Evolutionary conservation across 1,139 yeast genomes (phyloP), one percentile per base, ranked within the genome.

Genomic region (Hyphopichia fennica): DNA sequence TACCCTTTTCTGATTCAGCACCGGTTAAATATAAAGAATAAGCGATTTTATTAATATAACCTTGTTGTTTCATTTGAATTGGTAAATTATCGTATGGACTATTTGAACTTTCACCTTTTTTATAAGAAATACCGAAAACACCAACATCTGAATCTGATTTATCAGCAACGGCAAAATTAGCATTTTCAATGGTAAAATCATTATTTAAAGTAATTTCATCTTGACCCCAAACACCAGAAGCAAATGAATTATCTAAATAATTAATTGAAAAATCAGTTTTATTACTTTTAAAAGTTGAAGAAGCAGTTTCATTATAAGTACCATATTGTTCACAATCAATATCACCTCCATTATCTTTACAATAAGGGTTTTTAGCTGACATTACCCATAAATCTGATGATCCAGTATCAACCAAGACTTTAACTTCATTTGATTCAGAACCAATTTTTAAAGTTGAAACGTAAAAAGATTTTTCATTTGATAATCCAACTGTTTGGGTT

Each of bases 371-470:
- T 16, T 45, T 50, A 8, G 47, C 34, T 2, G 61, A 54, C 47
- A 54, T 51, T 35, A 82, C 77, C 89, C 89, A 84, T 48, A 83
- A 63, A 57, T 84, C 90, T 7, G 86, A 72, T 2, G 87, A 81
- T 0, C 89, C 89, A 4, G 89, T 82, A 55, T 84, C 90, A 35
- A 84, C 60, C 45, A 81, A 62, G 2, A 82, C 81, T 6, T 66
- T 65, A 25, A 84, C 72, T 9, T 67, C 57, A 50, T 80, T 82
- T 0, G 67, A 57, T 7, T 81, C 73, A 1, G 86, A 74, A 3
- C 93, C 91, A 15, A 84, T 57, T n/a, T 61, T 56, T 27, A 81
- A 53, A 17, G 64, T 60, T 18, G 72, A 60, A 29, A 68, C 56
- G 51, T 76, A 77, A 49, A 44, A 53, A 40, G 46, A 52, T 47